These are phyloP conservation scores for Quercus suber DNA, from an alignment of 306 rosid genomes.

Conservation along the genomic window DNA sequence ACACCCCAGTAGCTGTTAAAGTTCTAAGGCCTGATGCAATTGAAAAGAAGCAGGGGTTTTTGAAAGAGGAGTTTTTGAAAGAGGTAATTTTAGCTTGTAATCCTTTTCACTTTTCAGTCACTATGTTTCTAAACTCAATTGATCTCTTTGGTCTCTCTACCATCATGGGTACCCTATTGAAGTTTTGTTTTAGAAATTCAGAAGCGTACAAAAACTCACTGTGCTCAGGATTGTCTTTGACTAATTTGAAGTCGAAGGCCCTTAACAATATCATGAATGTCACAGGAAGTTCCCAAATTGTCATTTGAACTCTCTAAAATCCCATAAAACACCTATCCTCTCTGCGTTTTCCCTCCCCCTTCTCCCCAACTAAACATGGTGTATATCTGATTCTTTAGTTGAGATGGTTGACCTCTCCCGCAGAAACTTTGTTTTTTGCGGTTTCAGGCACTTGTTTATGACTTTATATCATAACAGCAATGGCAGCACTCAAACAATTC, in stretches of 20 bases:
- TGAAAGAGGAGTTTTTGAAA: constrained; percentile 80
- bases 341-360: background rate
- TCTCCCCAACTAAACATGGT: background rate
- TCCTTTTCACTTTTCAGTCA: background rate
- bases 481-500: background rate
- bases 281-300: background rate
- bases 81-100: constrained; percentile 52
- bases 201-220: background rate
- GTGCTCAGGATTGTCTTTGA: background rate
- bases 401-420: background rate
- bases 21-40: constrained; percentile 52
- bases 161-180: constrained; percentile 1
- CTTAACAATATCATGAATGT: background rate
- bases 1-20: constrained; percentile 88
- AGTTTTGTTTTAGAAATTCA: constrained; percentile 19
- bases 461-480: background rate
- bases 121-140: constrained; percentile 19
- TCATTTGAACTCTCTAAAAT: background rate
- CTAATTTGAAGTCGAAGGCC: background rate
- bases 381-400: background rate
- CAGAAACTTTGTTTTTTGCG: constrained; percentile 4
- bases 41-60: constrained; percentile 74
- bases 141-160: constrained; percentile 11
- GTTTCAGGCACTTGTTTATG: background rate
- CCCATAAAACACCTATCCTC: background rate